Evolutionary conservation across 495 filamentous ascomycete species (phyloP), one percentile per base, ranked within the genome.

Genomic region (Aspergillus asperescens): DNA sequence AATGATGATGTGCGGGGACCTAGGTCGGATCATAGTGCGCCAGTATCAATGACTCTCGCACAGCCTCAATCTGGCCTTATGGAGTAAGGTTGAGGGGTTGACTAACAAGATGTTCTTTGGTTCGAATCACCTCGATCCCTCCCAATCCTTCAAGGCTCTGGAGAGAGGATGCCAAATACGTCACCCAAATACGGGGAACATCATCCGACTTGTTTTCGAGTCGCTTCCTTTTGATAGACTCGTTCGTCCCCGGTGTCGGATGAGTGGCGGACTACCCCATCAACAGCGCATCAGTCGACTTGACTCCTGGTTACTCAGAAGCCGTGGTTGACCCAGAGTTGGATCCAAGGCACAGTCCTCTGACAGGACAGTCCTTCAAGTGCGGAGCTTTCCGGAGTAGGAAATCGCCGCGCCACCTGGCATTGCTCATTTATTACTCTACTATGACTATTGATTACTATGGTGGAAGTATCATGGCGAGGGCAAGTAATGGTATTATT

Each of bases 301-400:
- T 37, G 20, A 9, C 12, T 47, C 5, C 43, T 24, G 7, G 41
- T 13, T n/a, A n/a, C n/a, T n/a, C n/a, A n/a, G n/a, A 38, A 16
- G 35, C 50, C 49, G 47, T 58, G 48, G 51, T 57, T 57, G 60
- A 67, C 60, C 66, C 64, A 63, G 57, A 40, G 29, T 28, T 50
- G 54, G 50, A 60, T 58, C 65, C 58, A 66, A 46, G 60, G 59
- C 58, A 56, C 35, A 49, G 5, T 19, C 10, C 28, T 31, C 18
- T 50, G 39, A 50, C 45, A 42, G 27, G 48, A 57, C 22, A 51
- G 42, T 22, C 7, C 5, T 23, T 16, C 32, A 20, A 51, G 49
- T 54, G 44, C 50, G 55, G 50, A 57, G 55, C 43, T 57, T 48
- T 19, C 37, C 20, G 25, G 45, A 54, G 50, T 25, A 31, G 53